phyloP scores from a whole-genome alignment of 2,329 filamentous ascomycete species.

The Leptographium lundbergii region DNA sequence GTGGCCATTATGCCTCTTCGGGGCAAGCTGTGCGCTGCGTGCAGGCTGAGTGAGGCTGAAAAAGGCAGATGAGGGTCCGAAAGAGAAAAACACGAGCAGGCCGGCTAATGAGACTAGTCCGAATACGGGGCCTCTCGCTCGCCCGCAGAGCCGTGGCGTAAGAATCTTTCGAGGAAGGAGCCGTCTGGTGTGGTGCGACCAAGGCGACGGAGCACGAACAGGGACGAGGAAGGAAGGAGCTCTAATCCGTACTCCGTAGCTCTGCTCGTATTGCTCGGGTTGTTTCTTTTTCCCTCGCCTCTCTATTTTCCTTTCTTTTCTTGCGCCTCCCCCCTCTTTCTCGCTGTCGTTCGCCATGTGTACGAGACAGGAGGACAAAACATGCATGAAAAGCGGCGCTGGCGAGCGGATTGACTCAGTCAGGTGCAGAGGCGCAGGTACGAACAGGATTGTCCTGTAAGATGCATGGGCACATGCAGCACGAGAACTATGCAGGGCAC shows the following conservation, averaged over 20 bases:
- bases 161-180: neutral
- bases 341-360: neutral
- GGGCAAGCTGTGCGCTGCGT: neutral
- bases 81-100: neutral
- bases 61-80: neutral
- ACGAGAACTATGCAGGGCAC: neutral
- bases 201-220: neutral
- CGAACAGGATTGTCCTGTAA: neutral
- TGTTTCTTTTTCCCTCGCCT: neutral
- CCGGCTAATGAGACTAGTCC: neutral
- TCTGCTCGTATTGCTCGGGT: neutral
- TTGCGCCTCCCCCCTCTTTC: neutral
- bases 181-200: neutral
- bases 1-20: neutral
- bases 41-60: neutral
- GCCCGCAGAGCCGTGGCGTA: neutral
- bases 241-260: neutral
- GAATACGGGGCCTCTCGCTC: neutral
- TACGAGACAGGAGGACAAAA: neutral
- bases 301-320: neutral
- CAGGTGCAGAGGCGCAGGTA: neutral
- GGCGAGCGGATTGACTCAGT: neutral
- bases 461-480: neutral
- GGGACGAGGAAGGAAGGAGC: neutral
- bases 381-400: neutral